Percentiles rank a stretch among this genome's conserved stretches.
Evolutionary conservation across 306 rosid species (phyloP).

Genomic region (Prosopis cineraria): DNA sequence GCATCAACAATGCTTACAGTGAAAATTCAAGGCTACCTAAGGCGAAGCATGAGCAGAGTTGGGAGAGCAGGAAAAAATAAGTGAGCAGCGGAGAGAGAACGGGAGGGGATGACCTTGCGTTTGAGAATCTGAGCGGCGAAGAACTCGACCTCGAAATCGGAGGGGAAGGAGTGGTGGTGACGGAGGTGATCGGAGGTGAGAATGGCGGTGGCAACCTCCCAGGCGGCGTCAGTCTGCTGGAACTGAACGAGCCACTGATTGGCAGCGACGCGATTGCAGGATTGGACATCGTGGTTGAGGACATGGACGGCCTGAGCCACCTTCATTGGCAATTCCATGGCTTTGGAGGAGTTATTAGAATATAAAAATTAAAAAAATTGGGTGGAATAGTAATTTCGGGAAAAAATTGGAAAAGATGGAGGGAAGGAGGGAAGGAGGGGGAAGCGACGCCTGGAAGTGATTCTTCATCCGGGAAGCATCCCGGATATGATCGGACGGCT

Average conservation of each 20-base stretch:
- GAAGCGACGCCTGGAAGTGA: conserved; percentile 46
- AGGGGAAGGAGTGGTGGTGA: conserved; percentile 34
- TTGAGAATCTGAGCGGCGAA: conserved; percentile 98
- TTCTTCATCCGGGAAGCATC: neutral
- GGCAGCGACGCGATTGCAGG: conserved; percentile 98
- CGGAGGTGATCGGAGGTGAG: conserved; percentile 68
- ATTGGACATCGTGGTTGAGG: conserved; percentile 83
- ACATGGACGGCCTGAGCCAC: conserved; percentile 93
- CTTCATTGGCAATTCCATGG: conserved; percentile 78
- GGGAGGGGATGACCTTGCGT: conserved; percentile 64
- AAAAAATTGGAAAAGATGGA: neutral
- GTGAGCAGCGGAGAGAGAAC: neutral
- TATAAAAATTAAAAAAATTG: neutral
- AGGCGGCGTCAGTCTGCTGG: conserved; percentile 92
- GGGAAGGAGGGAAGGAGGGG: conserved; percentile 4
- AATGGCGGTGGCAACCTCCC: conserved; percentile 94
- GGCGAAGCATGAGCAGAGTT: neutral
- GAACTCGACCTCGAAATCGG: conserved; percentile 86
- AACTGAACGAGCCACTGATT: conserved; percentile 99
- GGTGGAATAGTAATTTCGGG: conserved; percentile 7
- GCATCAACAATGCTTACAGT: neutral
- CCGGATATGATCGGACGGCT: conserved; percentile 26
- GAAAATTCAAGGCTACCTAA: neutral
- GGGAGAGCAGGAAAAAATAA: neutral
- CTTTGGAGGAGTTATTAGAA: neutral